Percentiles rank a stretch among this genome's conserved stretches.
Evolutionary conservation across 164 flowering plant genomes (phyloP).

Genomic region (Nelumbo lutea): DNA sequence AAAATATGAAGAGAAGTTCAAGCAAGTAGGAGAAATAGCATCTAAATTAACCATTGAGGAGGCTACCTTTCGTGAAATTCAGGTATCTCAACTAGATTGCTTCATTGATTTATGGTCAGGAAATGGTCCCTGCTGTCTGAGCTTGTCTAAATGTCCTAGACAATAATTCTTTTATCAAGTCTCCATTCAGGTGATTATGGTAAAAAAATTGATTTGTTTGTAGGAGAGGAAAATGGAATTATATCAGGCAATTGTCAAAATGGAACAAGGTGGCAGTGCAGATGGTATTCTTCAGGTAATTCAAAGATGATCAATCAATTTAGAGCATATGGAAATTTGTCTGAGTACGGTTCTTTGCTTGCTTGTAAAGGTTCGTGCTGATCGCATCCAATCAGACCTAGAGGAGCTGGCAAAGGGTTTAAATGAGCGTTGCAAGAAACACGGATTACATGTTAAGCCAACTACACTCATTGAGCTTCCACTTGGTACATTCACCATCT

Average conservation of each 20-base stretch:
- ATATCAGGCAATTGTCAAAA: slow-evolving; percentile 79
- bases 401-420: slow-evolving; percentile 74
- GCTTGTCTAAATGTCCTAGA: background rate
- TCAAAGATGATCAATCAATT: background rate
- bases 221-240: slow-evolving; percentile 78
- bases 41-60: slow-evolving; percentile 89
- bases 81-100: slow-evolving; percentile 35
- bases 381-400: slow-evolving; percentile 66
- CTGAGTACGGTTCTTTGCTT: slow-evolving; percentile 5
- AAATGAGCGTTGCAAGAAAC: slow-evolving; percentile 90
- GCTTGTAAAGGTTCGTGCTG: slow-evolving; percentile 60
- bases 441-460: slow-evolving; percentile 79
- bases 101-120: background rate
- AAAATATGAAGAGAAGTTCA: slow-evolving; percentile 95
- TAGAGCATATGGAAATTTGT: slow-evolving; percentile 1
- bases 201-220: slow-evolving; percentile 13
- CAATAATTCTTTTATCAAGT: background rate
- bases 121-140: background rate
- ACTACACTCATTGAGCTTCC: slow-evolving; percentile 82
- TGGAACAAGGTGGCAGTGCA: slow-evolving; percentile 64
- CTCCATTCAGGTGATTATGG: background rate
- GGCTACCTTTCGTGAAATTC: slow-evolving; percentile 84
- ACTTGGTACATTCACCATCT: slow-evolving; percentile 47
- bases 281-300: slow-evolving; percentile 70
- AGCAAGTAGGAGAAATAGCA: slow-evolving; percentile 81